A percentile compares a stretch with the other conserved stretches of the same genome.
Conservation (phyloP, 2,329 filamentous ascomycete species). For the Cadophora sp. region DNA sequence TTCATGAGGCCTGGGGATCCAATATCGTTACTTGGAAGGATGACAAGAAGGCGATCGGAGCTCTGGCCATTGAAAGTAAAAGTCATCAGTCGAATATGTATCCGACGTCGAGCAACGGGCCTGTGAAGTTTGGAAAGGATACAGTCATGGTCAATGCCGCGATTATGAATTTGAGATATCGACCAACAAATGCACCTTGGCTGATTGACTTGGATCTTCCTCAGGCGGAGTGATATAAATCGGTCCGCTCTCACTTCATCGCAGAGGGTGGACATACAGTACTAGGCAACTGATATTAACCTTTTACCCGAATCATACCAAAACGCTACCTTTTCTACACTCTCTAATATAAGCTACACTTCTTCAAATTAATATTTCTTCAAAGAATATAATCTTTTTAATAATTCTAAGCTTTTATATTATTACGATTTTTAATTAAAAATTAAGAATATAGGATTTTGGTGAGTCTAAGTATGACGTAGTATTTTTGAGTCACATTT, state of each 20-base stretch:
- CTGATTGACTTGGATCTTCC: constrained; percentile 51
- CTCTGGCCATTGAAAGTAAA: constrained; percentile 35
- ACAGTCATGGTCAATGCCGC: constrained; percentile 63
- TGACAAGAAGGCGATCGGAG: constrained; percentile 31
- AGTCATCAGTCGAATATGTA: constrained; percentile 19
- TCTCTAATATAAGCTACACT: too few relatives aligned
- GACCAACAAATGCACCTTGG: constrained; percentile 58
- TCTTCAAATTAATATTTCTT: too few relatives aligned
- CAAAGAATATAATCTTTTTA: too few relatives aligned
- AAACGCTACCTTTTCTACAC: too few relatives aligned
- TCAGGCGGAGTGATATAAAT: constrained; percentile 4
- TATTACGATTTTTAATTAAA: too few relatives aligned
- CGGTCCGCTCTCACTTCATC: neutral
- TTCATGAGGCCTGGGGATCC: constrained; percentile 62
- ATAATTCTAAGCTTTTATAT: too few relatives aligned
- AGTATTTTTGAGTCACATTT: too few relatives aligned
- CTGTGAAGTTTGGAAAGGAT: constrained; percentile 43
- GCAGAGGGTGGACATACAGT: too few relatives aligned
- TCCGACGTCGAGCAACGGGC: neutral
- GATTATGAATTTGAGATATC: constrained; percentile 53
- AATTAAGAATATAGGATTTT: too few relatives aligned
- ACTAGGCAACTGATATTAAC: too few relatives aligned
- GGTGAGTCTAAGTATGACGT: too few relatives aligned
- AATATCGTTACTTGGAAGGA: constrained; percentile 59
- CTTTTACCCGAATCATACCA: too few relatives aligned